Conservation (phyloP, 225 moss, liverwort and hornwort genomes). For the Marchantia paleacea region DNA sequence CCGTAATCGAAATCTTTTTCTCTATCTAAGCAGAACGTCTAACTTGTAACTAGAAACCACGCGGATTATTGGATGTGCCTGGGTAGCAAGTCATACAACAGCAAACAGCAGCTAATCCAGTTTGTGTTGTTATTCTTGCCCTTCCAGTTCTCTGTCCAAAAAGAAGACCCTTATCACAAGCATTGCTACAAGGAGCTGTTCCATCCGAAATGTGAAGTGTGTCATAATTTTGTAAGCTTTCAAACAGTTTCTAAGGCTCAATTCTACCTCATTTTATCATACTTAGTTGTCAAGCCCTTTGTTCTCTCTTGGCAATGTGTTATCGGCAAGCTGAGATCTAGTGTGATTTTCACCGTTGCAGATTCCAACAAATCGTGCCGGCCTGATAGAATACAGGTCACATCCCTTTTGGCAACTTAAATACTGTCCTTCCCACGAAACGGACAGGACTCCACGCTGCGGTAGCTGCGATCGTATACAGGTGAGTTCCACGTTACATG, state of each 20-base stretch:
- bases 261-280: too few relatives aligned
- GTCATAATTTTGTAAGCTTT: conserved; percentile 60
- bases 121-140: neutral
- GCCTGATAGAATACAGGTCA: conserved; percentile 91
- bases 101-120: neutral
- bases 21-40: neutral
- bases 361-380: conserved; percentile 77
- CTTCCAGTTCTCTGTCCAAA: conserved; percentile 75
- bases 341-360: conserved; percentile 24
- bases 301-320: neutral
- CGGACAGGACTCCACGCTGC: conserved; percentile 74
- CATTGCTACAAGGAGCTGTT: conserved; percentile 76
- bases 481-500: conserved; percentile 38
- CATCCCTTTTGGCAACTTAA: conserved; percentile 95
- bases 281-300: neutral
- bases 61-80: neutral
- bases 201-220: conserved; percentile 93
- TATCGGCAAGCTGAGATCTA: neutral
- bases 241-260: too few relatives aligned
- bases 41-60: too few relatives aligned
- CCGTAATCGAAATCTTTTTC: neutral
- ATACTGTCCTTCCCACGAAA: conserved; percentile 90
- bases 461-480: conserved; percentile 97
- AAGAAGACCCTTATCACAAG: conserved; percentile 68
- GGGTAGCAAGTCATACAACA: neutral